Base-by-base conservation (phyloP, 202 grass and related monocot species). In the Setaria viridis region DNA sequence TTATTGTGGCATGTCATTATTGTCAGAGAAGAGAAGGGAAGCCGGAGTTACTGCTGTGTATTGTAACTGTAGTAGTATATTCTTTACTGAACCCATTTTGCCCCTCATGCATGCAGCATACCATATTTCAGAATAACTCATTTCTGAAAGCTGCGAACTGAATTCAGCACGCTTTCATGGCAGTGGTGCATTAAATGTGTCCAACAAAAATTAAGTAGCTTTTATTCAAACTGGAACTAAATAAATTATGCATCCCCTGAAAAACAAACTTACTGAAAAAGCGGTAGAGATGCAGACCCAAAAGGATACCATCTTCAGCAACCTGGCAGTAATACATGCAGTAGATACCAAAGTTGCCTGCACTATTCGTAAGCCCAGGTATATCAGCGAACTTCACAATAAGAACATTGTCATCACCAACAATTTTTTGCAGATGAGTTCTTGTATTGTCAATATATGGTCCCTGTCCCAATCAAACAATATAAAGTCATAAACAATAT, bases 401-500 rank as follows among this genome's bases (percentile, higher is more conserved):
- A 45, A 97, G 84, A 62, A 97, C 83, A 82, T 97, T 94, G 34
- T 97, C 92, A 76, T 97, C 92, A 53, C 94, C 90, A 80, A 97
- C 68, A 71, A 86, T 67, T 64, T 88, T 89, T 30, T 92, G 94
- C 9, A 97, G 70, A 70, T 92, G 78, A 67, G 92, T 94, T 53
- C 77, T 94, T 10, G 81, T 85, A 2, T 77, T 77, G 59, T 94
- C 91, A 50, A 94, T 25, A 64, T 89, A 97, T 33, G 92, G 92
- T 39, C 94, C 92, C 92, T 97, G 81, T 81, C 78, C 10, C 63
- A 89, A 68, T 62, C 5, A 82, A 62, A 82, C 85, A 82, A 66
- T 35, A 50, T 46, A 42, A 80, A 86, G 9, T 37, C 37, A 68
- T 35, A 69, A 69, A 46, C 39, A 45, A 72, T 34, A n/a, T 65